phyloP scores from a whole-genome alignment of 1,284 basidiomycete genomes.

The Cryptococcus wingfieldii region DNA sequence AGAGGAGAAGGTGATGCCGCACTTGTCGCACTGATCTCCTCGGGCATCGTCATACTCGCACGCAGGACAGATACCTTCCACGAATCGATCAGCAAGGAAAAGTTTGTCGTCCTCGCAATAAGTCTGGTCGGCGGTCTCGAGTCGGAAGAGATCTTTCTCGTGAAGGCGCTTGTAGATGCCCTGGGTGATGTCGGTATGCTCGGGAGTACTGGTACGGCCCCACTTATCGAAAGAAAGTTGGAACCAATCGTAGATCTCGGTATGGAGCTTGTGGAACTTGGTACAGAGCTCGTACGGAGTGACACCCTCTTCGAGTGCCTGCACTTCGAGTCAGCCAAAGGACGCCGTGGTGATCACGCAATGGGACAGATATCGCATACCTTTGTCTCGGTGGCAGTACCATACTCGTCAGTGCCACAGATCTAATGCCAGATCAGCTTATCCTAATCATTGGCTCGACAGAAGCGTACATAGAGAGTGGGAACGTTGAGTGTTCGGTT shows the following conservation, averaged over 20 bases:
- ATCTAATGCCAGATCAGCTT: conserved; percentile 67
- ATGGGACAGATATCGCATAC: conserved; percentile 16
- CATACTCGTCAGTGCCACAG: conserved; percentile 98
- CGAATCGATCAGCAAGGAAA: conserved; percentile 93
- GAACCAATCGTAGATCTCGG: conserved; percentile 75
- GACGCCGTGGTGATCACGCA: neutral
- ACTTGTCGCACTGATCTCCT: conserved; percentile 97
- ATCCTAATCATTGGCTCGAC: neutral
- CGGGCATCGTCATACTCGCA: conserved; percentile 89
- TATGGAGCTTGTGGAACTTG: conserved; percentile 87
- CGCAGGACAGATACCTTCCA: conserved; percentile 89
- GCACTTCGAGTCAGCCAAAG: neutral
- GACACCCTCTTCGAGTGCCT: conserved; percentile 89
- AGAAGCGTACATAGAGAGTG: conserved; percentile 43
- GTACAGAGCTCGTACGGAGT: conserved; percentile 85
- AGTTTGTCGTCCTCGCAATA: conserved; percentile 88
- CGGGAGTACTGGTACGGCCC: conserved; percentile 85
- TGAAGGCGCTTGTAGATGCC: conserved; percentile 79
- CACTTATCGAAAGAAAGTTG: conserved; percentile 86
- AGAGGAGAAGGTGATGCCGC: conserved; percentile 81
- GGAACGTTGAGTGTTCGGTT: conserved; percentile 54
- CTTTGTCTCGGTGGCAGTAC: conserved; percentile 91
- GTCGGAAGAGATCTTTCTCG: conserved; percentile 69
- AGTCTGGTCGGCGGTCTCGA: conserved; percentile 82
- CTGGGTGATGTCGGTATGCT: conserved; percentile 87